These are phyloP conservation scores for Trichosporon sp. DNA, from an alignment of 1,284 basidiomycete genomes.

Conservation along the genomic window DNA sequence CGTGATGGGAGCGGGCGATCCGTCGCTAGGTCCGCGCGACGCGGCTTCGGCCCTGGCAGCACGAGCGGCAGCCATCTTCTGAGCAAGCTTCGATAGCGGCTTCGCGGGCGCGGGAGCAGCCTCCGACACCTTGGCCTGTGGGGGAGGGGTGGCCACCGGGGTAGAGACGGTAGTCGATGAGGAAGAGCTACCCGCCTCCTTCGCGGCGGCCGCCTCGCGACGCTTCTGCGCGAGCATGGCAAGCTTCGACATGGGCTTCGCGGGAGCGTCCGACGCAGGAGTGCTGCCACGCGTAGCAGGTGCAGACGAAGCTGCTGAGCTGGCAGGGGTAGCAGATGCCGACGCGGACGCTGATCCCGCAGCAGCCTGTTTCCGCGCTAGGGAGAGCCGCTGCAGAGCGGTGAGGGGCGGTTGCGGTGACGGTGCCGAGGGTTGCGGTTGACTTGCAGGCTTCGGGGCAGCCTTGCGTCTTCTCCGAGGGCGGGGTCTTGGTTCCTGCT, in stretches of 20 bases:
- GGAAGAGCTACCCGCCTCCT: constrained; percentile 19
- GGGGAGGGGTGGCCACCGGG: constrained; percentile 57
- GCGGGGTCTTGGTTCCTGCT: constrained; percentile 40
- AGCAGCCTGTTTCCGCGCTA: constrained; percentile 56
- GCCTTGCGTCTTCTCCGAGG: not conserved
- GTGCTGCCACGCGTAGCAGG: not conserved
- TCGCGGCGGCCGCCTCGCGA: constrained; percentile 49
- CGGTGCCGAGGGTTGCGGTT: constrained; percentile 19
- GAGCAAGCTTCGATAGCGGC: constrained; percentile 62
- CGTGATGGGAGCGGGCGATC: constrained; percentile 29
- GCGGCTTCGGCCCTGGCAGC: constrained; percentile 38
- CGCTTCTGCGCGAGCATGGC: constrained; percentile 69
- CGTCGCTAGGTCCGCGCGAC: constrained; percentile 17
- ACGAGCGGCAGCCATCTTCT: constrained; percentile 58
- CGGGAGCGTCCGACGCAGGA: not conserved
- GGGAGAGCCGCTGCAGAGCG: constrained; percentile 70
- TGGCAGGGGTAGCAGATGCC: constrained; percentile 34
- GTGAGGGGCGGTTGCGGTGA: constrained; percentile 61
- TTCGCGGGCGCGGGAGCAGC: constrained; percentile 42
- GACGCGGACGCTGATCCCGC: constrained; percentile 24
- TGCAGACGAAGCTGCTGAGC: not conserved
- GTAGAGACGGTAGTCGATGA: constrained; percentile 21
- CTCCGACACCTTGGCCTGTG: constrained; percentile 59
- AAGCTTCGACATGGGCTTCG: constrained; percentile 66
- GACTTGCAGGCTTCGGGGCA: not conserved